Conservation (phyloP, 352 stramenopile genomes). For the Globisporangium viniferum region DNA sequence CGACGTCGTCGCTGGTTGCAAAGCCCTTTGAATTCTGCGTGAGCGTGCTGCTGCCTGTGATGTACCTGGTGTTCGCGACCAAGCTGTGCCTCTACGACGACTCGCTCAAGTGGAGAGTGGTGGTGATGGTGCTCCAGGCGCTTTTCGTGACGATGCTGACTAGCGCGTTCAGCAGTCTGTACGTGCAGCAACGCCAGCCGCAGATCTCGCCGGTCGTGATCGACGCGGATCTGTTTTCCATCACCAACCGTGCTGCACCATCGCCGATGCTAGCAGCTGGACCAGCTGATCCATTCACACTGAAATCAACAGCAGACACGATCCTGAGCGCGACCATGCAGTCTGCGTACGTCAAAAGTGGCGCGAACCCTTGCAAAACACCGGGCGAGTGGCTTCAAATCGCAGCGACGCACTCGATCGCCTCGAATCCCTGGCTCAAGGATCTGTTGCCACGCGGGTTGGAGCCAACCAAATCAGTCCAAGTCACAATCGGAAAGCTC, state of each 20-base stretch:
- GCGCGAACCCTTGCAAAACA: slow-evolving; percentile 20
- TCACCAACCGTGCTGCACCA: background rate
- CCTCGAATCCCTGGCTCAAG: slow-evolving; percentile 30
- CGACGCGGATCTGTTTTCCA: slow-evolving; percentile 26
- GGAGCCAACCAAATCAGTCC: slow-evolving; percentile 14
- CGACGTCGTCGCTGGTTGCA: slow-evolving; percentile 24
- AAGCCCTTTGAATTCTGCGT: slow-evolving; percentile 42
- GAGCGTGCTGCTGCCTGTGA: slow-evolving; percentile 36
- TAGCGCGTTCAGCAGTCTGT: slow-evolving; percentile 44
- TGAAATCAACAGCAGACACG: slow-evolving; percentile 27
- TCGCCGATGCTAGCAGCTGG: background rate
- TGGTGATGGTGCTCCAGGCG: slow-evolving; percentile 25
- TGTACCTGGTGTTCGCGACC: slow-evolving; percentile 38
- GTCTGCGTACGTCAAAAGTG: slow-evolving; percentile 21
- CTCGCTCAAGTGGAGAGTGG: slow-evolving; percentile 29
- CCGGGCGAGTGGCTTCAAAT: slow-evolving; percentile 31
- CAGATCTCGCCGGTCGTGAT: slow-evolving; percentile 26
- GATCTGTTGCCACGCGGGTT: slow-evolving; percentile 26
- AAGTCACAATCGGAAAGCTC: slow-evolving; percentile 14
- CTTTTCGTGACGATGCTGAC: slow-evolving; percentile 33
- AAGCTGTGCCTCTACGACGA: slow-evolving; percentile 40
- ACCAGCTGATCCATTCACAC: slow-evolving; percentile 13
- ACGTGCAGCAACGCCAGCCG: slow-evolving; percentile 33
- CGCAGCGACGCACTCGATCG: slow-evolving; percentile 30
- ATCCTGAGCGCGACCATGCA: slow-evolving; percentile 32